A percentile compares a stretch with the other conserved stretches of the same genome.
phyloP scores from a whole-genome alignment of 805 yeast species.

The Kazachstania psychrophila region DNA sequence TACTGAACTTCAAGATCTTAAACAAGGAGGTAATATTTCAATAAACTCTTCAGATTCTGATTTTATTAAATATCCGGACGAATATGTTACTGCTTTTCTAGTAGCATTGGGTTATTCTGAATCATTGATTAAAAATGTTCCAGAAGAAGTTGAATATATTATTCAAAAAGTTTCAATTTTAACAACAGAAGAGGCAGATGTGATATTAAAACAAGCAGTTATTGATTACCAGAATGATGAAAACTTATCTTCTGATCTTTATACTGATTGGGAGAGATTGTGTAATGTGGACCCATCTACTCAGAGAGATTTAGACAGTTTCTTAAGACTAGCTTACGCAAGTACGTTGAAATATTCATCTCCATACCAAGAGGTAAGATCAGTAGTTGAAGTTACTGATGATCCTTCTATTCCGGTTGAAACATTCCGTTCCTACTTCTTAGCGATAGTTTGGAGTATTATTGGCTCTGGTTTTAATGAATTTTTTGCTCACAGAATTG shows the following conservation, averaged over 20 bases:
- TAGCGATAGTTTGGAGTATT: conserved; percentile 39
- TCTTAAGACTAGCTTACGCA: conserved; percentile 28
- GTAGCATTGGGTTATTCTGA: not conserved
- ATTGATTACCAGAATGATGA: conserved; percentile 39
- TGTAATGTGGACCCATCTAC: conserved; percentile 16
- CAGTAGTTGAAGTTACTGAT: conserved; percentile 46
- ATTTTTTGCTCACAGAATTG: conserved; percentile 48
- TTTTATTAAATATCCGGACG: too few species aligned
- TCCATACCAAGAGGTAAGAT: conserved; percentile 61
- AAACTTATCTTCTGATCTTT: conserved; percentile 35
- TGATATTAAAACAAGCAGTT: conserved; percentile 33
- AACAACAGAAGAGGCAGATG: conserved; percentile 30
- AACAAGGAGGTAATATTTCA: too few species aligned
- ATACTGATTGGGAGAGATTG: conserved; percentile 28
- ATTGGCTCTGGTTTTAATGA: conserved; percentile 48
- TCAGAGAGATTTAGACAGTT: conserved; percentile 16
- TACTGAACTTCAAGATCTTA: too few species aligned
- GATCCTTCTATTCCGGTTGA: conserved; percentile 41
- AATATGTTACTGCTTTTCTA: not conserved
- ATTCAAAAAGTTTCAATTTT: not conserved
- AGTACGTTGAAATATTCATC: conserved; percentile 36
- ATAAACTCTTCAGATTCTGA: too few species aligned
- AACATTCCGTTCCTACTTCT: conserved; percentile 36
- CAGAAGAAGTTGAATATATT: not conserved
- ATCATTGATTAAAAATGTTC: not conserved